Percentiles rank a stretch among this genome's conserved stretches.
These are phyloP conservation scores for Penstemon barbatus DNA, from an alignment of 257 asterid genomes.

Conservation along the genomic window DNA sequence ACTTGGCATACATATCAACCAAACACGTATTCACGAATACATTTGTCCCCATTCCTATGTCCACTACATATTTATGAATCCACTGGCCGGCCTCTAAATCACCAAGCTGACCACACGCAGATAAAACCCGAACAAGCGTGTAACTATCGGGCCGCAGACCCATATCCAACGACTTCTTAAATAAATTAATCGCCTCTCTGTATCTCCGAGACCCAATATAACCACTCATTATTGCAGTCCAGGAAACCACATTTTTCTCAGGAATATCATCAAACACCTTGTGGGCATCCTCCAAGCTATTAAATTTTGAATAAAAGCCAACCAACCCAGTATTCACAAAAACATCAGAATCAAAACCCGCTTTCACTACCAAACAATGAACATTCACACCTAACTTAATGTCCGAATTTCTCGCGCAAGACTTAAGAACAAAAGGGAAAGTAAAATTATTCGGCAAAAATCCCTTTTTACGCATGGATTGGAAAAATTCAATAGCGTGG, in stretches of 20 bases:
- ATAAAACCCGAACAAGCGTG: slow-evolving; percentile 8
- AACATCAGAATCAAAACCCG: slow-evolving; percentile 10
- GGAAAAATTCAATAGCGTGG: neutral
- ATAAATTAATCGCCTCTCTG: slow-evolving; percentile 15
- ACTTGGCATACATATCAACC: slow-evolving; percentile 18
- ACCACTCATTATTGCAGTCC: slow-evolving; percentile 9
- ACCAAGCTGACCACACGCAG: slow-evolving; percentile 14
- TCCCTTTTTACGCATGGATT: neutral
- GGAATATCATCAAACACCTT: slow-evolving; percentile 21
- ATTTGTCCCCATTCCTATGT: neutral
- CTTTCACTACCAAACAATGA: slow-evolving; percentile 9
- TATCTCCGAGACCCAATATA: neutral
- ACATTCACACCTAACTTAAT: neutral
- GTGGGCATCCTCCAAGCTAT: neutral
- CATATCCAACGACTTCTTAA: slow-evolving; percentile 3
- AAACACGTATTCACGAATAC: slow-evolving; percentile 8
- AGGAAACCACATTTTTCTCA: slow-evolving; percentile 13
- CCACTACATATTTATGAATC: slow-evolving; percentile 2
- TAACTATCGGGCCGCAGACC: neutral
- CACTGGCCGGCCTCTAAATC: neutral
- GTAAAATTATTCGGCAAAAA: slow-evolving; percentile 8
- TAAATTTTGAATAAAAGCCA: neutral
- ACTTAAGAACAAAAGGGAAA: slow-evolving; percentile 4
- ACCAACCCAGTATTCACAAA: slow-evolving; percentile 12
- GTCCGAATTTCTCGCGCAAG: slow-evolving; percentile 7